Conservation (phyloP, 805 yeast species). For the Teunomyces aglyptinius region DNA sequence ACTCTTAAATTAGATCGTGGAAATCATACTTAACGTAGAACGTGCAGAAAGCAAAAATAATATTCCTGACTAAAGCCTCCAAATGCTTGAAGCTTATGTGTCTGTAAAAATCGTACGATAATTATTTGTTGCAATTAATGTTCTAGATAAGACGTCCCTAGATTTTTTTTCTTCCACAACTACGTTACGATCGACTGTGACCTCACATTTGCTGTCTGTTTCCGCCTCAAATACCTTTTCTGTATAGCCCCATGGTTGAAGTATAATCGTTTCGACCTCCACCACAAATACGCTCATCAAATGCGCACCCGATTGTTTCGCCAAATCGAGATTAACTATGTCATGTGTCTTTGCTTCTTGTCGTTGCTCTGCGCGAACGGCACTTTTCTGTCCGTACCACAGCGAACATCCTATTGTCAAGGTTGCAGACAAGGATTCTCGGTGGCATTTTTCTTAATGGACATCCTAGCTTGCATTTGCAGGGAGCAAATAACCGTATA, state of each 20-base stretch:
- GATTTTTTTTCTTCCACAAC: not conserved
- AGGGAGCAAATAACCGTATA: not conserved
- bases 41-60: not conserved
- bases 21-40: not conserved
- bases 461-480: not conserved
- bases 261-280: not conserved
- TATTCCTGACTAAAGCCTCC: not conserved
- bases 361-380: not conserved
- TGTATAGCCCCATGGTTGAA: not conserved
- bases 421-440: not conserved
- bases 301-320: too few relatives aligned
- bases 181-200: not conserved
- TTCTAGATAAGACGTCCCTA: not conserved
- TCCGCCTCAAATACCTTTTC: not conserved
- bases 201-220: not conserved
- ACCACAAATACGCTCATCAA: too few relatives aligned
- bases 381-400: not conserved
- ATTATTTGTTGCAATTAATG: not conserved
- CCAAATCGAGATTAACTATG: too few relatives aligned
- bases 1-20: constrained; percentile 1
- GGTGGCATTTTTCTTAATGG: not conserved
- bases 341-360: too few relatives aligned
- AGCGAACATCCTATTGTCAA: not conserved
- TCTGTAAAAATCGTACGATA: not conserved
- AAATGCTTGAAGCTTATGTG: not conserved